These are phyloP conservation scores for Ehretia macrophylla DNA, from an alignment of 257 asterid species.

Conservation along the genomic window DNA sequence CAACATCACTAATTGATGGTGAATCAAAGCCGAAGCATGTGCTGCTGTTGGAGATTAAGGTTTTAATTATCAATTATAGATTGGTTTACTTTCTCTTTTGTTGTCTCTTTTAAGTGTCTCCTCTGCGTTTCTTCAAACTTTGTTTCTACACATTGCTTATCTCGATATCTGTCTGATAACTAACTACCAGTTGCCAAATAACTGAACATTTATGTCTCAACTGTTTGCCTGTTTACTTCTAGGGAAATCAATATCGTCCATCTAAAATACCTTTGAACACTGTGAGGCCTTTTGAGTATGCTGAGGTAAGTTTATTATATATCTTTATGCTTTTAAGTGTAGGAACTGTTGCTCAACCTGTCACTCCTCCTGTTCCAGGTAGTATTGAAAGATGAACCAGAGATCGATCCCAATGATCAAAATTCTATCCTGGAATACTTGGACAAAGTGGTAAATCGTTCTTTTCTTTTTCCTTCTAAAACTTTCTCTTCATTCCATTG, in stretches of 20 bases:
- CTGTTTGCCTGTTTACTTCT: conserved; percentile 4
- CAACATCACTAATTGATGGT: conserved; percentile 95
- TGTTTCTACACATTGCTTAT: not conserved
- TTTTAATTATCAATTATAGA: conserved; percentile 15
- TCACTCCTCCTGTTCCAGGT: conserved; percentile 51
- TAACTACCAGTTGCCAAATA: no score
- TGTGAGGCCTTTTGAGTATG: conserved; percentile 92
- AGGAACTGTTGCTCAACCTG: conserved; percentile 21
- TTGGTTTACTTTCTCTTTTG: not conserved
- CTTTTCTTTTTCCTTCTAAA: conserved; percentile 12
- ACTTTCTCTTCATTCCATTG: conserved; percentile 4
- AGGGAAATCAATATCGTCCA: conserved; percentile 98
- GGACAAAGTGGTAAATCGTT: conserved; percentile 74
- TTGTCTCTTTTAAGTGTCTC: conserved; percentile 8
- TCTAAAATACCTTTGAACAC: conserved; percentile 88
- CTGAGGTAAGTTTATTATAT: conserved; percentile 60
- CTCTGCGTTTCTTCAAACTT: not conserved
- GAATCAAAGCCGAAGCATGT: conserved; percentile 97
- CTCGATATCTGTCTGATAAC: not conserved
- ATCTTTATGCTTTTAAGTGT: conserved; percentile 14
- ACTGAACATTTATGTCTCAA: not conserved
- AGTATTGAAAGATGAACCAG: conserved; percentile 86
- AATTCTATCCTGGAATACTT: conserved; percentile 87
- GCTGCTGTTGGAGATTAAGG: conserved; percentile 95
- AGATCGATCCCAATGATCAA: conserved; percentile 84